These are phyloP conservation scores for Floccularia luteovirens DNA, from an alignment of 768 basidiomycete species.

Conservation along the genomic window DNA sequence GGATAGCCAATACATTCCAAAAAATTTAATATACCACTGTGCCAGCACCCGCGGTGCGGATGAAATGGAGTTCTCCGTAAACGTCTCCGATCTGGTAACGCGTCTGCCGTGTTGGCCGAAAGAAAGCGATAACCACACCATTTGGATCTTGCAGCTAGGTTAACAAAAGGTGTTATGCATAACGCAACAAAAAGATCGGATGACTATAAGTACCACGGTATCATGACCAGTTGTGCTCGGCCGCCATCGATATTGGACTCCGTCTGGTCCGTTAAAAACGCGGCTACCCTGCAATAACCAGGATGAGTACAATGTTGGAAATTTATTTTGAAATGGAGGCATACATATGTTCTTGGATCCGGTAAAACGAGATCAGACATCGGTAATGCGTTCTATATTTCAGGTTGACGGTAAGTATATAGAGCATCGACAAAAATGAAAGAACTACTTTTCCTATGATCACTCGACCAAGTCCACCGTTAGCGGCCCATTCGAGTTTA, in stretches of 20 bases:
- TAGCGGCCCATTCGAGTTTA: slow-evolving; percentile 81
- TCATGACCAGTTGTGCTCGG: slow-evolving; percentile 53
- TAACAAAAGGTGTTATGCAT: slow-evolving; percentile 11
- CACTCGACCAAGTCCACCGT: slow-evolving; percentile 77
- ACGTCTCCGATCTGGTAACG: slow-evolving; percentile 85
- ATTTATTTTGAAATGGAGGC: background rate
- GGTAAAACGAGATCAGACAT: slow-evolving; percentile 79
- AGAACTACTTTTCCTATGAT: slow-evolving; percentile 84
- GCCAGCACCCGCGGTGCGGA: slow-evolving; percentile 71
- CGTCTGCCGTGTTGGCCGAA: slow-evolving; percentile 68
- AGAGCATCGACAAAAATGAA: slow-evolving; percentile 11
- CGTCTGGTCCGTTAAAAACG: slow-evolving; percentile 78
- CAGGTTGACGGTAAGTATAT: slow-evolving; percentile 11
- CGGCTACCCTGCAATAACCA: slow-evolving; percentile 47
- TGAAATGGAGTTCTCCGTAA: slow-evolving; percentile 78
- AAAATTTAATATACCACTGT: slow-evolving; percentile 56
- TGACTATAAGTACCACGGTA: slow-evolving; percentile 41
- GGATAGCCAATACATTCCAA: slow-evolving; percentile 7
- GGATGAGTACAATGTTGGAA: slow-evolving; percentile 7
- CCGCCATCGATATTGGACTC: slow-evolving; percentile 74
- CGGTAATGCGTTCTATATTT: slow-evolving; percentile 58
- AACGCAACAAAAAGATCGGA: slow-evolving; percentile 9
- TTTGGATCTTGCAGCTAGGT: slow-evolving; percentile 65
- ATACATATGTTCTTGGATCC: slow-evolving; percentile 55
- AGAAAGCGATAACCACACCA: slow-evolving; percentile 69